Evolutionary conservation across 768 basidiomycete species (phyloP).

Genomic region (Phaeolepiota aurea): DNA sequence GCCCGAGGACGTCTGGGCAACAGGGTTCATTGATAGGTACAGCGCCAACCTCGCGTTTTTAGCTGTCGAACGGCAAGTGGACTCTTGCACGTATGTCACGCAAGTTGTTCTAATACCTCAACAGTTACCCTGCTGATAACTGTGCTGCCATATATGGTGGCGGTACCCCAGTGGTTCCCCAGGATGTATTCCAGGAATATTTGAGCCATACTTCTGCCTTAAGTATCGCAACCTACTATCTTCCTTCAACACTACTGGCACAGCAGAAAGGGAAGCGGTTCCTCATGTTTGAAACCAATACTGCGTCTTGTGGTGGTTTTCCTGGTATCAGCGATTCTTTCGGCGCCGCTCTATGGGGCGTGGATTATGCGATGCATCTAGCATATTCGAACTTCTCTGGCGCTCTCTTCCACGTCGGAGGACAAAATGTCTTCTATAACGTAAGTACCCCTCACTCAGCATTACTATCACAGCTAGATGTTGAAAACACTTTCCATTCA

Average conservation of each 20-base stretch:
- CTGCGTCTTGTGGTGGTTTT: conserved; percentile 64
- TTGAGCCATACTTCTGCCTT: conserved; percentile 53
- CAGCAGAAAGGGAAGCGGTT: conserved; percentile 33
- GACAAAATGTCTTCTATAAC: conserved; percentile 59
- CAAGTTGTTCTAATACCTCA: conserved; percentile 20
- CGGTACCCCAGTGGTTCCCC: conserved; percentile 33
- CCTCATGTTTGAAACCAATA: conserved; percentile 67
- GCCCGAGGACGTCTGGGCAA: conserved; percentile 44
- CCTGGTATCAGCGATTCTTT: conserved; percentile 54
- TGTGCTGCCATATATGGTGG: conserved; percentile 43
- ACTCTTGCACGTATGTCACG: conserved; percentile 10
- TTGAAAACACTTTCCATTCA: conserved; percentile 1
- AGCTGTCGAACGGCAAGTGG: conserved; percentile 49
- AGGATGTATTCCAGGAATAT: conserved; percentile 45
- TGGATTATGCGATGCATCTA: conserved; percentile 55
- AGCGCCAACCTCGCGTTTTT: conserved; percentile 29
- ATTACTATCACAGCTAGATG: too few species aligned
- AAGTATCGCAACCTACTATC: conserved; percentile 41
- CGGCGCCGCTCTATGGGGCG: conserved; percentile 54
- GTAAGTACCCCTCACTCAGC: too few species aligned
- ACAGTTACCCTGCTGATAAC: conserved; percentile 54
- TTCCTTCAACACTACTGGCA: conserved; percentile 38
- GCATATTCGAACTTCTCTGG: conserved; percentile 45
- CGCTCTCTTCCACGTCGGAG: conserved; percentile 48
- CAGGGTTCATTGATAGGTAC: conserved; percentile 40